Base-by-base conservation (phyloP, 2,329 filamentous ascomycete species). In the Pseudogymnoascus sp. region DNA sequence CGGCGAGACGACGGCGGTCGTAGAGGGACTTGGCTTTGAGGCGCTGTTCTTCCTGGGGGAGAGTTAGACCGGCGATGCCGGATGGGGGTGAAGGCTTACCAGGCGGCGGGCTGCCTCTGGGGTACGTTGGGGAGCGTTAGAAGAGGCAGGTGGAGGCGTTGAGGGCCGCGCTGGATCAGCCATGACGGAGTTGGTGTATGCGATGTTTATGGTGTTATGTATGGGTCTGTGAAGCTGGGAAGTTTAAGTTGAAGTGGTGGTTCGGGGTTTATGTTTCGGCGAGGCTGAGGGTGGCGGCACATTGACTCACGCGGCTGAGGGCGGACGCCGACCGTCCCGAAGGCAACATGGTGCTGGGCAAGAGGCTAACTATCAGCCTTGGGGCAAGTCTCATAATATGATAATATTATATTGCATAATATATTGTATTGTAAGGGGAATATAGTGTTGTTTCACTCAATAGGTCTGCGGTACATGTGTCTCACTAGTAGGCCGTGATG, bases 11-110 rank as follows among this genome's bases (percentile, higher is more conserved):
- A n/a, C 45, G 45, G 45, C 45, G 45, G 45, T 52, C 45, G 3
- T 52, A 52, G 13, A 52, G 45, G 8, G 45, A 52, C 80, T 97
- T 97, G 61, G 94, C 90, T 75, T 87, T 89, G 31, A 97, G 82
- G 18, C 93, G 85, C 69, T 87, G 92, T 73, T 93, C 86, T 84
- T 97, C 93, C 89, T 94, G 63, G 36, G 13, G 4, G n/a, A 2
- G 25, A 9, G 45, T 52, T 52, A 52, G 45, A 52, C 27, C 13
- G 25, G 12, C 2, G 27, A 27, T 4, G 10, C 5, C 12, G 21
- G 6, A 12, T 10, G 13, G 7, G 18, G 45, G 1, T 13, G 27
- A 5, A 4, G n/a, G 27, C 45, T 52, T 52, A 52, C 45, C 2
- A 52, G 27, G 45, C 27, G 45, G 45, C 45, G 45, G 4, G 45